A percentile compares a stretch with the other conserved stretches of the same genome.
These are phyloP conservation scores for Pulveroboletus sp. DNA, from an alignment of 768 basidiomycete species.

Conservation along the genomic window DNA sequence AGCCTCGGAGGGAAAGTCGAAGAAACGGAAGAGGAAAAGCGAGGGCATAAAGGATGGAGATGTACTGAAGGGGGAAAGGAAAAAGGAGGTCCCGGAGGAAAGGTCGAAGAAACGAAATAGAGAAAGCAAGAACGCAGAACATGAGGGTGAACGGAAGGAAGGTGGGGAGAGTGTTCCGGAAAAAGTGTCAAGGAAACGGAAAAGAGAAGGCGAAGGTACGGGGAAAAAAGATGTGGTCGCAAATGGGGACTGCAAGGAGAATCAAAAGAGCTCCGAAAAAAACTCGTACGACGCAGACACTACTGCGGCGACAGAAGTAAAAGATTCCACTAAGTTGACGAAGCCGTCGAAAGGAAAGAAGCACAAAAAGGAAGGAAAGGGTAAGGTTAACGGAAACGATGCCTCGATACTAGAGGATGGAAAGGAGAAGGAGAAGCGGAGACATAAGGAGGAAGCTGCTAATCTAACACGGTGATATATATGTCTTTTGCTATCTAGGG, in stretches of 20 bases:
- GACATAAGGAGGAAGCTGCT: conserved; percentile 11
- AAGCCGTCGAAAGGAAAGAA: conserved; percentile 22
- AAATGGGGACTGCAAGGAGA: conserved; percentile 12
- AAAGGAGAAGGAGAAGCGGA: conserved; percentile 32
- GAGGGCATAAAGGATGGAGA: conserved; percentile 7
- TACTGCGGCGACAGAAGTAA: conserved; percentile 4
- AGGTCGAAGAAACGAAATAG: too few relatives aligned
- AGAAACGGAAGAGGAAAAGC: conserved; percentile 32
- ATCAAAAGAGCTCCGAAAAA: conserved; percentile 20
- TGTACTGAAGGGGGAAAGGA: too few relatives aligned
- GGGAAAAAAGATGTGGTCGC: conserved; percentile 5
- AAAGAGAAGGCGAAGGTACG: conserved; percentile 15
- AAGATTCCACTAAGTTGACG: conserved; percentile 7
- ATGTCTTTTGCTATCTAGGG: background rate
- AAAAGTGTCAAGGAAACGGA: conserved; percentile 34
- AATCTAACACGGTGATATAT: background rate
- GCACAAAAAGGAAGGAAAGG: conserved; percentile 19
- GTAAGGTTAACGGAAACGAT: background rate
- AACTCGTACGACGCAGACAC: conserved; percentile 7
- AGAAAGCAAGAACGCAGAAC: too few relatives aligned
- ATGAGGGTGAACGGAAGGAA: too few relatives aligned
- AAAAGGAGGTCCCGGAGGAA: too few relatives aligned
- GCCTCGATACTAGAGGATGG: conserved; percentile 15
- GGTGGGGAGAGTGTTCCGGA: background rate
- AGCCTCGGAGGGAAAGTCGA: conserved; percentile 20